These are phyloP conservation scores for Tricladium varicosporioides DNA, from an alignment of 2,329 filamentous ascomycete species.

Conservation along the genomic window DNA sequence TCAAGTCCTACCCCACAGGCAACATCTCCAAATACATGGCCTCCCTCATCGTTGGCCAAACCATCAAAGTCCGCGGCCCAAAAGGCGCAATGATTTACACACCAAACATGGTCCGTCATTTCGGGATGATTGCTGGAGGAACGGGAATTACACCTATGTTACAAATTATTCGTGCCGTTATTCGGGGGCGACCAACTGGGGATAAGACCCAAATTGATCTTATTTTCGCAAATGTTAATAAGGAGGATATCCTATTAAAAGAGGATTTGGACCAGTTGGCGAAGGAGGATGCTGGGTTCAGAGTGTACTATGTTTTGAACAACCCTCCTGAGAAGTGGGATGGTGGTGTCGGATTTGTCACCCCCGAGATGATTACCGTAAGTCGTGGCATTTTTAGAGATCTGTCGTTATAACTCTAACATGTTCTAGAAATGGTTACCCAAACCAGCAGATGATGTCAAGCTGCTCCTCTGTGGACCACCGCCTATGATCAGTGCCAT, in stretches of 20 bases:
- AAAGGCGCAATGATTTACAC: constrained; percentile 98
- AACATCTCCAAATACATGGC: constrained; percentile 97
- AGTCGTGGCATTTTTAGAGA: constrained; percentile 26
- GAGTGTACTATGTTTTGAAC: constrained; percentile 93
- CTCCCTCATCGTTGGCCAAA: constrained; percentile 76
- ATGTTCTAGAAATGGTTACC: constrained; percentile 68
- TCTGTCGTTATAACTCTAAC: no score
- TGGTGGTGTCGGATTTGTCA: constrained; percentile 93
- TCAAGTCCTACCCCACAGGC: constrained; percentile 96
- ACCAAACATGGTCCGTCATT: constrained; percentile 92
- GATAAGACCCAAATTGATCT: constrained; percentile 89
- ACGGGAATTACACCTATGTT: constrained; percentile 99
- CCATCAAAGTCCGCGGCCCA: constrained; percentile 86
- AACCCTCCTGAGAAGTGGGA: constrained; percentile 90
- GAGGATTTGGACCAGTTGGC: constrained; percentile 84
- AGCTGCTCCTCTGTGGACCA: constrained; percentile 91
- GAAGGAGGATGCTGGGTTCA: constrained; percentile 75
- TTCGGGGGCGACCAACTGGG: constrained; percentile 73
- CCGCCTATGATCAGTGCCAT: constrained; percentile 95
- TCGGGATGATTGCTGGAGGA: constrained; percentile 97
- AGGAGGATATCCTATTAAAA: constrained; percentile 87
- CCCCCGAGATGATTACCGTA: constrained; percentile 90
- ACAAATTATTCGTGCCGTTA: constrained; percentile 88
- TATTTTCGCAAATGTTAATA: constrained; percentile 95
- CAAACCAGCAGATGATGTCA: constrained; percentile 80